Evolutionary conservation across 345 rosid genomes (phyloP).

Genomic region (Microcos paniculata): DNA sequence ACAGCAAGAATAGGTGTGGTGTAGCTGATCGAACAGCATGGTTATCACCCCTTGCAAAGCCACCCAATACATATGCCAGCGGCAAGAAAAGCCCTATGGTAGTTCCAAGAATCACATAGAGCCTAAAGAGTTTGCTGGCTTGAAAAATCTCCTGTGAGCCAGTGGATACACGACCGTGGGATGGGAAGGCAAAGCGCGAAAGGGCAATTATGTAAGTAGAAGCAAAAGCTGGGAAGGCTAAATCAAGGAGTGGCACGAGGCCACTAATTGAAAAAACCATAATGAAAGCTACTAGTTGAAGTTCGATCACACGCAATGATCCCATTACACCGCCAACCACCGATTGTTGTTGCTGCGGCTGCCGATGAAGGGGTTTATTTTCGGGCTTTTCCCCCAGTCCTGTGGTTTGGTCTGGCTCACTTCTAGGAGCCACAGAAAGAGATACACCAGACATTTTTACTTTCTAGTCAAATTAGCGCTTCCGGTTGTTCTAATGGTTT

Average conservation of each 20-base stretch:
- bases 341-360: slow-evolving; percentile 29
- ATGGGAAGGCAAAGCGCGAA: slow-evolving; percentile 74
- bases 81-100: slow-evolving; percentile 78
- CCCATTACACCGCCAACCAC: slow-evolving; percentile 59
- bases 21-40: slow-evolving; percentile 75
- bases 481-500: neutral
- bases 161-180: slow-evolving; percentile 30
- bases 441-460: slow-evolving; percentile 70
- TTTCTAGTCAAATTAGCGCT: neutral
- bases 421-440: slow-evolving; percentile 55
- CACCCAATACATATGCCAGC: slow-evolving; percentile 80
- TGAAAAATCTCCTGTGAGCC: slow-evolving; percentile 54
- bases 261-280: slow-evolving; percentile 88
- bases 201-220: slow-evolving; percentile 55
- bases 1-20: slow-evolving; percentile 78
- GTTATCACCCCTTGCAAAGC: slow-evolving; percentile 87
- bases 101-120: slow-evolving; percentile 68
- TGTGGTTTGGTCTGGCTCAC: slow-evolving; percentile 32
- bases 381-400: slow-evolving; percentile 20
- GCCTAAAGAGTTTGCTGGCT: slow-evolving; percentile 59
- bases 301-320: slow-evolving; percentile 75
- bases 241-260: slow-evolving; percentile 79
- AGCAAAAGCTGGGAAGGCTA: slow-evolving; percentile 73
- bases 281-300: slow-evolving; percentile 87
- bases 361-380: slow-evolving; percentile 20